These are phyloP conservation scores for Massarina eburnea DNA, from an alignment of 2,329 filamentous ascomycete genomes.

Conservation along the genomic window DNA sequence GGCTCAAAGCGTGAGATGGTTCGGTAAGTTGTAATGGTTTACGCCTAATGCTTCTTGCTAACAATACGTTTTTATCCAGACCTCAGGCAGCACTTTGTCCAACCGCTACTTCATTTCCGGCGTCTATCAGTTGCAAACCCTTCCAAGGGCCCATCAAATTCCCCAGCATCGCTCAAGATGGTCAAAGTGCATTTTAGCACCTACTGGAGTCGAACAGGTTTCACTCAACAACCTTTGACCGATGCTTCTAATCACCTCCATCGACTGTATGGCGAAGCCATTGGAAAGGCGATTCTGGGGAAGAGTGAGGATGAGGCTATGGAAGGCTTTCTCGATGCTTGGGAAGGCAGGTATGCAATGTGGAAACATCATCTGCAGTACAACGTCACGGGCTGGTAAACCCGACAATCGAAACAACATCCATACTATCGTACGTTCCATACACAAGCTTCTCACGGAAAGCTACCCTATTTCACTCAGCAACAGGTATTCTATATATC, in stretches of 20 bases:
- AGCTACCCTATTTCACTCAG: too few relatives aligned
- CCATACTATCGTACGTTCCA: too few relatives aligned
- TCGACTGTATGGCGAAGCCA: conserved; percentile 27
- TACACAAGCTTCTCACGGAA: too few relatives aligned
- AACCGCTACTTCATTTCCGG: conserved; percentile 33
- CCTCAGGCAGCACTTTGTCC: conserved; percentile 13
- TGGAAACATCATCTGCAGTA: conserved; percentile 13
- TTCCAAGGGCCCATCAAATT: not conserved
- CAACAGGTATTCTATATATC: too few relatives aligned
- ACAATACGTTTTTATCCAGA: not conserved
- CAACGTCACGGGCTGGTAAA: conserved; percentile 5
- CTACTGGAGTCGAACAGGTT: conserved; percentile 9
- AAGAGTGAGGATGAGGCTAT: conserved; percentile 30
- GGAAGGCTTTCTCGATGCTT: conserved; percentile 24
- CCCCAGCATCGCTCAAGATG: not conserved
- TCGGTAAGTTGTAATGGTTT: conserved; percentile 32
- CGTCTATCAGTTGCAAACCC: conserved; percentile 8
- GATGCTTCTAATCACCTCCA: conserved; percentile 27
- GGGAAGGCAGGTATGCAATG: conserved; percentile 17
- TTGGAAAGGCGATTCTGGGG: conserved; percentile 28
- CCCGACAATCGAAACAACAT: too few relatives aligned
- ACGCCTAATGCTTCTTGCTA: conserved; percentile 7
- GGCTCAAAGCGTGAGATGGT: conserved; percentile 14
- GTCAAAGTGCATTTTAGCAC: conserved; percentile 20
- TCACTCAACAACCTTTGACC: conserved; percentile 10